Base-by-base conservation (phyloP, 2,329 filamentous ascomycete species). In the Blastomyces percursus region DNA sequence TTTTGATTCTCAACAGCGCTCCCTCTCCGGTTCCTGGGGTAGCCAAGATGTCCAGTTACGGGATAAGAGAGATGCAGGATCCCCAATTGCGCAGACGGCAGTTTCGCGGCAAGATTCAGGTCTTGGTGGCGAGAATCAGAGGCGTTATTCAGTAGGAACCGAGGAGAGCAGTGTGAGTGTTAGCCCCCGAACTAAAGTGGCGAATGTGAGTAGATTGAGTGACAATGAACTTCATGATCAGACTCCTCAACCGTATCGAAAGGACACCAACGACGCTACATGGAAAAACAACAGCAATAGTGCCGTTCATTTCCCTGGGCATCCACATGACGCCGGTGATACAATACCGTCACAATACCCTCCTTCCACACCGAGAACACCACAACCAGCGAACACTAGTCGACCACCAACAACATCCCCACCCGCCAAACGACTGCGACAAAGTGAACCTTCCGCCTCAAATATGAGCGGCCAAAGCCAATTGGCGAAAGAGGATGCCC, bases 131-230 rank as follows among this genome's bases (percentile, higher is more conserved):
- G 68, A 68, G 12, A 67, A 68, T 19, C 65, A 71, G 32, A 69
- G 68, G 14, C 68, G 68, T 55, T 72, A 76, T 52, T 78, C 81
- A 63, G 81, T 82, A 52, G 80, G 81, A 58, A 81, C 81, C 66
- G 87, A 90, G 69, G 88, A 89, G 65, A 79, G 82, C 59, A 90
- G 86, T 71, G 74, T 88, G 61, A 92, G 88, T 70, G 84, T 93
- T 59, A 93, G 89, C 72, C 90, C 90, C 38, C 91, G 90, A 76
- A 91, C 89, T 44, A 72, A 72, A 59, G 64, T 71, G 57, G 63
- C 68, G 38, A 66, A 70, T 12, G 64, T 65, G 24, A 70, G 71
- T 40, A 72, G 71, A 24, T 70, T 71, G 52, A 70, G 67, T 46
- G 73, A 71, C 38, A 63, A 67, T 46, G 68, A 66, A 21, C 66